phyloP scores from a whole-genome alignment of 306 rosid species.

The Vicia villosa region DNA sequence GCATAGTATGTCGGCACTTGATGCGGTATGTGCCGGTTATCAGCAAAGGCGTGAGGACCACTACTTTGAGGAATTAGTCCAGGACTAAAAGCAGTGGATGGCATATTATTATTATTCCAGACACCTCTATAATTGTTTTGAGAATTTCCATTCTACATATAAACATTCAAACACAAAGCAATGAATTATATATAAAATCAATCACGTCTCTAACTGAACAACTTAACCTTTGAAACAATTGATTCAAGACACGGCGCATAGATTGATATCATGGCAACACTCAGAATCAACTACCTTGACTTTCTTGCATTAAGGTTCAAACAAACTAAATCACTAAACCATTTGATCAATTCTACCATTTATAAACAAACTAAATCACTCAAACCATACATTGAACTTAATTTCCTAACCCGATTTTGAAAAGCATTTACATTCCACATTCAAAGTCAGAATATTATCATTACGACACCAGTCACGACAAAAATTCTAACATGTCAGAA shows the following conservation, averaged over 20 bases:
- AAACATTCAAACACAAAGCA: conserved; percentile 19
- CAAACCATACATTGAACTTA: background rate
- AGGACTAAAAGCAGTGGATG: background rate
- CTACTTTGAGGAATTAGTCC: background rate
- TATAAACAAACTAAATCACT: conserved; percentile 19
- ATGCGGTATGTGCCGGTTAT: too few relatives aligned
- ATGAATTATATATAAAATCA: background rate
- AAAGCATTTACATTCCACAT: background rate
- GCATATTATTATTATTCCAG: conserved; percentile 7
- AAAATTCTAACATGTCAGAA: background rate
- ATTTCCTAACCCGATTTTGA: background rate
- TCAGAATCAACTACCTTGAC: background rate
- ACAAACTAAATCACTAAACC: too few relatives aligned
- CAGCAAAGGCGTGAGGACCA: too few relatives aligned
- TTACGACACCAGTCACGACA: background rate
- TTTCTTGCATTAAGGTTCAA: conserved; percentile 19
- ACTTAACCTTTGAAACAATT: background rate
- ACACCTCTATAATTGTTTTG: conserved; percentile 1
- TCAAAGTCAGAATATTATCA: background rate
- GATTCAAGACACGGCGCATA: background rate
- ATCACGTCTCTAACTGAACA: background rate
- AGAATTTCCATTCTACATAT: conserved; percentile 30
- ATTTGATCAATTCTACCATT: too few relatives aligned
- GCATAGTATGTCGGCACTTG: too few relatives aligned
- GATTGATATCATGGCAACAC: conserved; percentile 11